These are phyloP conservation scores for Actinidia chinensis DNA, from an alignment of 179 eudicot species.

Conservation along the genomic window DNA sequence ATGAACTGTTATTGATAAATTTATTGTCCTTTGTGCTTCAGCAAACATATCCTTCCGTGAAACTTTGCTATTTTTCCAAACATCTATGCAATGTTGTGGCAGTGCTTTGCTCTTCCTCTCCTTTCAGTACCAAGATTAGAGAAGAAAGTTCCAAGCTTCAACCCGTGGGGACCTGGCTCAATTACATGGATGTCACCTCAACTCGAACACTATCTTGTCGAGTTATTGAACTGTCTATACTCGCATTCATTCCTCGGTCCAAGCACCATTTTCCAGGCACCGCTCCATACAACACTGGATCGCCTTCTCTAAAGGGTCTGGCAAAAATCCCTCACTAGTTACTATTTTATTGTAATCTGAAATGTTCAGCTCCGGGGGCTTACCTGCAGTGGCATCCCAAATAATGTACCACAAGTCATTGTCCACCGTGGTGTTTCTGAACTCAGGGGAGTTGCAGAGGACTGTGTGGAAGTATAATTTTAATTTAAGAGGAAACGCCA, in stretches of 20 bases:
- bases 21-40: too few relatives aligned
- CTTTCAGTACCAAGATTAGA: slow-evolving; percentile 14
- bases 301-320: slow-evolving; percentile 25
- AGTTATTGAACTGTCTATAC: too few relatives aligned
- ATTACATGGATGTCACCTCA: slow-evolving; percentile 31
- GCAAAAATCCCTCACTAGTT: slow-evolving; percentile 19
- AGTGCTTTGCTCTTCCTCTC: slow-evolving; percentile 13
- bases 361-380: neutral
- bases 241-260: neutral
- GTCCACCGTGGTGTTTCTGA: slow-evolving; percentile 30
- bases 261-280: slow-evolving; percentile 35
- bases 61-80: neutral
- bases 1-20: too few relatives aligned
- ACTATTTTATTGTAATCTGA: neutral
- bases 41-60: too few relatives aligned
- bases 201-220: neutral
- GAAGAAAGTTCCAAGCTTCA: slow-evolving; percentile 22
- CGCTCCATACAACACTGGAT: slow-evolving; percentile 9
- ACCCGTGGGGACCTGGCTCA: slow-evolving; percentile 20
- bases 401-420: slow-evolving; percentile 24
- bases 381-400: neutral
- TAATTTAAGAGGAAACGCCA: slow-evolving; percentile 25
- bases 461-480: slow-evolving; percentile 40
- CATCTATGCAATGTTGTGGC: neutral
- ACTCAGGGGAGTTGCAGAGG: slow-evolving; percentile 35